Evolutionary conservation across 2,329 filamentous ascomycete genomes (phyloP), one percentile per base, ranked within the genome.

Genomic region (Stachybotrys chartarum): DNA sequence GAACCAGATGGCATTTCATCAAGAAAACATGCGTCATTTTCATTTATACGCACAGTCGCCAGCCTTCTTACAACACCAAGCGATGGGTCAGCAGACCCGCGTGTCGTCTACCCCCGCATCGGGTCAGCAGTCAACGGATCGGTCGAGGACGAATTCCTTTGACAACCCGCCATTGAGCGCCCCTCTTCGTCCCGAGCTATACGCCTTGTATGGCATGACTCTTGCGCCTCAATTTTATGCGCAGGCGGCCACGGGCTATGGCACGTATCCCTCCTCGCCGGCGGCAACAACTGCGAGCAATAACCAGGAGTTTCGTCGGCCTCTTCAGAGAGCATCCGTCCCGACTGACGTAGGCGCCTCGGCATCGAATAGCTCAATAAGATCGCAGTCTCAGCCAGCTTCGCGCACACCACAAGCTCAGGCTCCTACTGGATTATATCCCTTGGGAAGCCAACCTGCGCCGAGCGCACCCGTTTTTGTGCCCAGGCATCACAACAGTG

Each of bases 331-430:
- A 62, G 79, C 81, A 1, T 72, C 74, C 10, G 69, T 74, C 30
- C 71, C 76, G 16, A 78, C 75, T 30, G 82, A 85, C 42, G 67
- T 75, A 14, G 75, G 75, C 10, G 64, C 71, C 17, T 69, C 74
- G 44, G 69, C 76, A 53, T 75, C 81, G 30, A 80, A 74, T 55
- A 81, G 82, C 60, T 74, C 81, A n/a, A 67, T 84, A 58, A 77
- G 84, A 59, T 87, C 84, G 30, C 84, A 87, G 64, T 86, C 84
- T n/a, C 84, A 86, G 64, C 84, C 84, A 30, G 83, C 83, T 3
- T 78, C 81, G 39, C 74, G 81, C 32, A 71, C 74, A 60, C 62
- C 68, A 50, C 58, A 69, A 61, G 35, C 73, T 62, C 57, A 64
- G 55, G 57, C 65, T 46, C 55, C 63, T 16, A 53, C 59, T 1